Conservation (phyloP, 495 filamentous ascomycete genomes). For the Aspergillus diversus region DNA sequence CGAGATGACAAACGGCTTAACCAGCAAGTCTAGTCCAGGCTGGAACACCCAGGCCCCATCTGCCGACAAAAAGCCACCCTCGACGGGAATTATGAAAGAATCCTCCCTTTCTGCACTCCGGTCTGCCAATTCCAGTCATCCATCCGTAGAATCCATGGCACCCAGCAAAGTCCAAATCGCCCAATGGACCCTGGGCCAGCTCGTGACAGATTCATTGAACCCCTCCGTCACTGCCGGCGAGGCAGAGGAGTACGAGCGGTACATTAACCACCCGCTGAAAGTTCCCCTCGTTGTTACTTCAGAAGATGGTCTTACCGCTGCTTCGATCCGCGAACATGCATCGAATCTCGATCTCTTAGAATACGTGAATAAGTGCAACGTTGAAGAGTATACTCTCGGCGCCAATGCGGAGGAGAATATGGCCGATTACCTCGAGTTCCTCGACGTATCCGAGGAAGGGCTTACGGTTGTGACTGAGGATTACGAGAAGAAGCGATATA, state of each 20-base stretch:
- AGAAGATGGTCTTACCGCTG: slow-evolving; percentile 57
- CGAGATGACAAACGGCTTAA: background rate
- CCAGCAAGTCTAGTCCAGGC: slow-evolving; percentile 1
- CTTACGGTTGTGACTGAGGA: slow-evolving; percentile 88
- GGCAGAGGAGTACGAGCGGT: slow-evolving; percentile 84
- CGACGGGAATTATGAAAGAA: slow-evolving; percentile 50
- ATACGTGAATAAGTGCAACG: slow-evolving; percentile 63
- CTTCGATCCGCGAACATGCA: slow-evolving; percentile 42
- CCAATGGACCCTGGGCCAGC: slow-evolving; percentile 85
- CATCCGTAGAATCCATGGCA: slow-evolving; percentile 25
- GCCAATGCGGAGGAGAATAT: slow-evolving; percentile 66
- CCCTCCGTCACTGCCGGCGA: slow-evolving; percentile 75
- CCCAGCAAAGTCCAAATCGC: slow-evolving; percentile 68
- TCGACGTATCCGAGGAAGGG: slow-evolving; percentile 77
- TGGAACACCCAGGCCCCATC: slow-evolving; percentile 31
- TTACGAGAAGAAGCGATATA: slow-evolving; percentile 87
- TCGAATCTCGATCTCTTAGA: slow-evolving; percentile 70
- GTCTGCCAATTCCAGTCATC: slow-evolving; percentile 30
- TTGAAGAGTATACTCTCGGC: slow-evolving; percentile 38
- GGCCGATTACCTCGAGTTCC: slow-evolving; percentile 72
- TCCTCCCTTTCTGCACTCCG: slow-evolving; percentile 30
- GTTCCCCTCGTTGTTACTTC: slow-evolving; percentile 84
- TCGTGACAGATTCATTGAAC: slow-evolving; percentile 77
- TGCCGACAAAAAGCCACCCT: slow-evolving; percentile 35
- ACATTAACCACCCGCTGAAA: slow-evolving; percentile 87